Evolutionary conservation across 1,139 yeast genomes (phyloP).

Genomic region (Lodderomyces metapsilosis): DNA sequence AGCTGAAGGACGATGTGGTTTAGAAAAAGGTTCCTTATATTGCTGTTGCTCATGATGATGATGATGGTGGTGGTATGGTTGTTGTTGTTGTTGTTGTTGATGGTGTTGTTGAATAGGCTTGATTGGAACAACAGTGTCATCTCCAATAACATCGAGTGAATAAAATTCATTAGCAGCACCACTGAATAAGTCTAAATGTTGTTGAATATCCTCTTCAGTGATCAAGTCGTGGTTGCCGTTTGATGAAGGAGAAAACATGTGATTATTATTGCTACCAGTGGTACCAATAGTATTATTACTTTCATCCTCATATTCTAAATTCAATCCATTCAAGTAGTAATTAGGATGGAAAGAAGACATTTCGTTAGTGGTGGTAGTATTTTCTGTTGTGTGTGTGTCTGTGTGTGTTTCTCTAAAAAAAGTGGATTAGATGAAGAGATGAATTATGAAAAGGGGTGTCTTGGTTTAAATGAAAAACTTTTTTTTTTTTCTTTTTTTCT

Average conservation of each 20-base stretch:
- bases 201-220: slow-evolving; percentile 36
- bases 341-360: slow-evolving; percentile 45
- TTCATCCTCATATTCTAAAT: slow-evolving; percentile 34
- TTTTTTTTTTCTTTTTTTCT: no score
- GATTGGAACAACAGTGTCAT: slow-evolving; percentile 20
- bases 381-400: background rate
- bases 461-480: background rate
- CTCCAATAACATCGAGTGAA: slow-evolving; percentile 44
- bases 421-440: no score
- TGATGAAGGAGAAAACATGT: background rate
- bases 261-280: background rate
- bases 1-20: background rate
- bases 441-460: no score
- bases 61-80: no score
- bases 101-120: slow-evolving; percentile 15
- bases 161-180: slow-evolving; percentile 42
- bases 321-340: slow-evolving; percentile 43
- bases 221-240: slow-evolving; percentile 10
- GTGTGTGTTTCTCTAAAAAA: background rate
- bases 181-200: slow-evolving; percentile 45
- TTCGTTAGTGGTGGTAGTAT: background rate
- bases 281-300: no score
- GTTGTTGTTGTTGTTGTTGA: slow-evolving; percentile 8
- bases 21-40: background rate
- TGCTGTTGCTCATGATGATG: slow-evolving; percentile 3